Conservation (phyloP, 1,139 yeast genomes). For the Hansenula anomala region DNA sequence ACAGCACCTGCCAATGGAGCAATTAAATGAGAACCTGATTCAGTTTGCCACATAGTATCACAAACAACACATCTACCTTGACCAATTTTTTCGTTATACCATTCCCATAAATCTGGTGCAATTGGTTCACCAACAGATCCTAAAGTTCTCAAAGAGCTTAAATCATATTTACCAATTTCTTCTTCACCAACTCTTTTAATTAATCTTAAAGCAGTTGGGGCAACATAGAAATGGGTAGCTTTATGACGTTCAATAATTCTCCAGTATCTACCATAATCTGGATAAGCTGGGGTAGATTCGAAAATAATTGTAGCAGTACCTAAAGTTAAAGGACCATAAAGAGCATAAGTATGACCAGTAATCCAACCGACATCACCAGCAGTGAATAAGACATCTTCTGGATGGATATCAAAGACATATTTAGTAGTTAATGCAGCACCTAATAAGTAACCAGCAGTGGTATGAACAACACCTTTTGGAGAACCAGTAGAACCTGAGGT, state of each 20-base stretch:
- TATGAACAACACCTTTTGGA: slow-evolving; percentile 97
- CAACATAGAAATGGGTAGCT: slow-evolving; percentile 96
- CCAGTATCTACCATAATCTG: slow-evolving; percentile 96
- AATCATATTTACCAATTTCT: slow-evolving; percentile 80
- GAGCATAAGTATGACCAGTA: slow-evolving; percentile 95
- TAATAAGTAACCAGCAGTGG: slow-evolving; percentile 89
- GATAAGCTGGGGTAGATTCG: slow-evolving; percentile 98
- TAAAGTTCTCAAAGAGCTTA: slow-evolving; percentile 84
- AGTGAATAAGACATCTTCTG: slow-evolving; percentile 85
- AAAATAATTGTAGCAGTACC: slow-evolving; percentile 92
- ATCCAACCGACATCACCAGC: slow-evolving; percentile 99
- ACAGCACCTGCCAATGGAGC: slow-evolving; percentile 94
- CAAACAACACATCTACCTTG: slow-evolving; percentile 79
- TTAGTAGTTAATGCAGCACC: slow-evolving; percentile 95
- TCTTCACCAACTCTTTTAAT: slow-evolving; percentile 91
- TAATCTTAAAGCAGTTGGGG: slow-evolving; percentile 95
- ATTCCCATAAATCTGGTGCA: slow-evolving; percentile 97
- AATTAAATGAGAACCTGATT: slow-evolving; percentile 93
- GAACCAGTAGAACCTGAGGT: slow-evolving; percentile 97
- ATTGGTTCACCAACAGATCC: slow-evolving; percentile 99
- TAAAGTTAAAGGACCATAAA: slow-evolving; percentile 85
- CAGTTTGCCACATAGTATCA: slow-evolving; percentile 99
- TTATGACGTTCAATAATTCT: slow-evolving; percentile 88
- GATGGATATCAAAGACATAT: slow-evolving; percentile 89
- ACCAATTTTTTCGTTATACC: slow-evolving; percentile 94